These are phyloP conservation scores for Rhizophlyctis rosea DNA, from an alignment of 192 early-diverging fungal genomes.

Conservation along the genomic window DNA sequence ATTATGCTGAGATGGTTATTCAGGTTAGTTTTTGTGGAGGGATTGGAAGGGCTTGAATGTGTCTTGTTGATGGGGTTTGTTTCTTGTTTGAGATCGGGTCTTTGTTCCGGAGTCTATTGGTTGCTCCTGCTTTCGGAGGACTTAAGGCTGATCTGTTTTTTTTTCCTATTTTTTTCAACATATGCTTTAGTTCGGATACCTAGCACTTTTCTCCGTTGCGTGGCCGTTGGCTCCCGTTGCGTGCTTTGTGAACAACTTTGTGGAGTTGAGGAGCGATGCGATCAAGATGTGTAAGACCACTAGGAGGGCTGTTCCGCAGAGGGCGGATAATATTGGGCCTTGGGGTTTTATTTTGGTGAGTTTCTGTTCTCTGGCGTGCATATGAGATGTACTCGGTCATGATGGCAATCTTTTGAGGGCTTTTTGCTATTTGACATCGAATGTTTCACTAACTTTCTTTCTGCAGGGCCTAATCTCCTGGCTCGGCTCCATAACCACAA, in stretches of 20 bases:
- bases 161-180: no score
- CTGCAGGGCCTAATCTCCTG: slow-evolving; percentile 14
- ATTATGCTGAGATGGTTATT: slow-evolving; percentile 90
- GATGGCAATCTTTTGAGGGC: background rate
- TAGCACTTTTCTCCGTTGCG: slow-evolving; percentile 77
- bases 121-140: no score
- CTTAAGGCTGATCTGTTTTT: no score
- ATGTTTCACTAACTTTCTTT: no score
- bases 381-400: background rate
- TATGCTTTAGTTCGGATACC: slow-evolving; percentile 84
- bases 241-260: slow-evolving; percentile 84
- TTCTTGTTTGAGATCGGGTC: no score
- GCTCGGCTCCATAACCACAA: slow-evolving; percentile 28
- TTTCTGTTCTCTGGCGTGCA: background rate
- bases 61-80: background rate
- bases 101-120: no score
- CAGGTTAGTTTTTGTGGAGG: slow-evolving; percentile 61
- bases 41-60: background rate
- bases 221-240: slow-evolving; percentile 84
- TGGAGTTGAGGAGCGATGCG: slow-evolving; percentile 88
- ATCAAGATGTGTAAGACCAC: slow-evolving; percentile 75
- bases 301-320: slow-evolving; percentile 66
- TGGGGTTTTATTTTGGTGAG: slow-evolving; percentile 65
- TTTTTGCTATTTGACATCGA: no score
- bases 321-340: slow-evolving; percentile 74